Evolutionary conservation across 2,329 filamentous ascomycete species (phyloP).

Genomic region (Verticillium isaacii): DNA sequence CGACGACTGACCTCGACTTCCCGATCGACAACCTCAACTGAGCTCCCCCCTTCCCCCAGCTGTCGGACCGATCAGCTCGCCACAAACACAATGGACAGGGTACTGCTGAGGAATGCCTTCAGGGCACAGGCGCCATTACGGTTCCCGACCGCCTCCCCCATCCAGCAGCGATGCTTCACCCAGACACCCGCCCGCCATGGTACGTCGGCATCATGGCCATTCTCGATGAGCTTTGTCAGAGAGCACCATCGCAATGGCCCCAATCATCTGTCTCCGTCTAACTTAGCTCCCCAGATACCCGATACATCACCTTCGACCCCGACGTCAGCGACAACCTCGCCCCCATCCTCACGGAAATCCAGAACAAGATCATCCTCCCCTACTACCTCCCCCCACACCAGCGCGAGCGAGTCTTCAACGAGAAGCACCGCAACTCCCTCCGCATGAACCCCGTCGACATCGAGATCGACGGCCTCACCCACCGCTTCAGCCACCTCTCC

Average conservation of each 20-base stretch:
- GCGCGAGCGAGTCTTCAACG: conserved; percentile 46
- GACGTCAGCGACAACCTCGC: conserved; percentile 52
- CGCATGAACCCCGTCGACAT: conserved; percentile 51
- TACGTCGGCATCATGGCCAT: neutral
- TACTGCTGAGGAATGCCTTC: neutral
- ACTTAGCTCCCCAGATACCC: neutral
- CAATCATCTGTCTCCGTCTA: neutral
- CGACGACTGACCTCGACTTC: neutral
- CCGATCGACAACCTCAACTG: neutral
- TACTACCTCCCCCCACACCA: conserved; percentile 49
- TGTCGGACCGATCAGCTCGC: neutral
- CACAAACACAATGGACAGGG: neutral
- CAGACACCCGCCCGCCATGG: conserved; percentile 9
- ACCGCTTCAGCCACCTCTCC: conserved; percentile 46
- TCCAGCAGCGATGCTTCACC: conserved; percentile 12
- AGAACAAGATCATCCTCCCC: conserved; percentile 58
- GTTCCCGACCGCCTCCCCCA: neutral
- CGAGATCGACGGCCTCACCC: conserved; percentile 51
- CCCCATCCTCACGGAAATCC: conserved; percentile 44
- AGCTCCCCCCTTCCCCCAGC: neutral
- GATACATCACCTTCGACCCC: conserved; percentile 40
- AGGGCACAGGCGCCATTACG: conserved; percentile 1
- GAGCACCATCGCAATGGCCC: no score
- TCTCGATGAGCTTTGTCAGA: no score
- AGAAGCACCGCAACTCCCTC: conserved; percentile 41